phyloP scores from a whole-genome alignment of 768 basidiomycete species.

The Macrolepiota fuliginosa region DNA sequence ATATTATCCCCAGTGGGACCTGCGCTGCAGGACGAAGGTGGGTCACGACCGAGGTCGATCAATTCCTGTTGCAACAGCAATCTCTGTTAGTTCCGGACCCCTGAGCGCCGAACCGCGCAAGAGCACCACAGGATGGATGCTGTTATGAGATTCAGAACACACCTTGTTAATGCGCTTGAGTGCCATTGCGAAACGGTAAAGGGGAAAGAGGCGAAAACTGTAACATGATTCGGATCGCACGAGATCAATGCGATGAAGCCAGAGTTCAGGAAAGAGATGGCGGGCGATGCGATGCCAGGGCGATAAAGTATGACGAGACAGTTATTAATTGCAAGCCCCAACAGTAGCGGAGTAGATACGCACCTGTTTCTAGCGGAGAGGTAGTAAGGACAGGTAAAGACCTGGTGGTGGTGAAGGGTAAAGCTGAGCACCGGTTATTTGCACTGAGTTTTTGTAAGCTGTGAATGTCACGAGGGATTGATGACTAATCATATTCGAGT shows the following conservation, averaged over 20 bases:
- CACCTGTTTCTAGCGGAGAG: constrained; percentile 28
- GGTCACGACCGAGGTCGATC: constrained; percentile 98
- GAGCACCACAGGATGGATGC: constrained; percentile 10
- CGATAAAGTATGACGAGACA: constrained; percentile 23
- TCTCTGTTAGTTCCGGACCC: constrained; percentile 14
- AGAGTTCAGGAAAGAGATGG: constrained; percentile 16
- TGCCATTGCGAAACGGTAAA: constrained; percentile 62
- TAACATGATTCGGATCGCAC: constrained; percentile 37
- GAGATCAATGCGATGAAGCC: constrained; percentile 35
- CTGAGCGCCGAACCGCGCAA: constrained; percentile 12
- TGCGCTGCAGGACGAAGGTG: constrained; percentile 98
- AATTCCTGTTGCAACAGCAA: constrained; percentile 69
- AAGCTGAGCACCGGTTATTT: constrained; percentile 43
- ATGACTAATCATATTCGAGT: constrained; percentile 33
- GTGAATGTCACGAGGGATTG: constrained; percentile 26
- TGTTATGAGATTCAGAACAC: not conserved
- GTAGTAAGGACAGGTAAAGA: constrained; percentile 22
- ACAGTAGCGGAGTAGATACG: constrained; percentile 20
- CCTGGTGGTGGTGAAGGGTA: constrained; percentile 50
- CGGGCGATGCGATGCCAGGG: constrained; percentile 29
- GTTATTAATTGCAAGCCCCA: constrained; percentile 14
- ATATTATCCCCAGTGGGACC: constrained; percentile 97
- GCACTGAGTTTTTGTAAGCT: constrained; percentile 44
- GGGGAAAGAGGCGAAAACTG: constrained; percentile 29
- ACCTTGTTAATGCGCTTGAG: constrained; percentile 99